phyloP scores from a whole-genome alignment of 2,329 filamentous ascomycete genomes.

The Didymella glomerata region DNA sequence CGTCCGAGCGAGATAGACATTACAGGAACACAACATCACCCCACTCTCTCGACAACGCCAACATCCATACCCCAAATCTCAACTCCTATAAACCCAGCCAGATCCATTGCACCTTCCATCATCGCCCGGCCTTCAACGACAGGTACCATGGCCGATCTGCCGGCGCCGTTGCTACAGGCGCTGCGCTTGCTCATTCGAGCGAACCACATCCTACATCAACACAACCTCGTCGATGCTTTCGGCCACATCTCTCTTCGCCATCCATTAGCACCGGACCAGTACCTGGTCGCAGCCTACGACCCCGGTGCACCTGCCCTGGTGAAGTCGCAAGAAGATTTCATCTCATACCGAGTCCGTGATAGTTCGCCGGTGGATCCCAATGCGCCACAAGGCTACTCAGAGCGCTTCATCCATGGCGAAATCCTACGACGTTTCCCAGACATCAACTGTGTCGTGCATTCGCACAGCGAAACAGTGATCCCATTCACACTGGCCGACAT shows the following conservation, averaged over 20 bases:
- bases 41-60: constrained; percentile 11
- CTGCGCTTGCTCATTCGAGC: constrained; percentile 38
- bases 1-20: constrained; percentile 1
- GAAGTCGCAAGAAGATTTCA: constrained; percentile 54
- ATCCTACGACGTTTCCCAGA: constrained; percentile 51
- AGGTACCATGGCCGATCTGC: constrained; percentile 17
- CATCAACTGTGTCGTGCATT: constrained; percentile 54
- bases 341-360: constrained; percentile 57
- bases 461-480: constrained; percentile 52
- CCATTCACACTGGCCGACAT: constrained; percentile 50
- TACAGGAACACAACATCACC: background rate
- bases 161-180: constrained; percentile 26
- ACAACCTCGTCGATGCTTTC: constrained; percentile 62
- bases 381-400: constrained; percentile 51
- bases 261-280: constrained; percentile 55
- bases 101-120: constrained; percentile 16
- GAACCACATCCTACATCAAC: constrained; percentile 61
- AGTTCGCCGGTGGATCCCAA: constrained; percentile 53
- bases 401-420: constrained; percentile 56
- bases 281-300: constrained; percentile 59
- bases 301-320: constrained; percentile 59
- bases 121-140: constrained; percentile 4
- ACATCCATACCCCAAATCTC: constrained; percentile 14
- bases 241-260: constrained; percentile 63
- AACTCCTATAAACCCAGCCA: constrained; percentile 7